Base-by-base conservation (phyloP, 1,284 basidiomycete genomes). In the Marasmius oreades region DNA sequence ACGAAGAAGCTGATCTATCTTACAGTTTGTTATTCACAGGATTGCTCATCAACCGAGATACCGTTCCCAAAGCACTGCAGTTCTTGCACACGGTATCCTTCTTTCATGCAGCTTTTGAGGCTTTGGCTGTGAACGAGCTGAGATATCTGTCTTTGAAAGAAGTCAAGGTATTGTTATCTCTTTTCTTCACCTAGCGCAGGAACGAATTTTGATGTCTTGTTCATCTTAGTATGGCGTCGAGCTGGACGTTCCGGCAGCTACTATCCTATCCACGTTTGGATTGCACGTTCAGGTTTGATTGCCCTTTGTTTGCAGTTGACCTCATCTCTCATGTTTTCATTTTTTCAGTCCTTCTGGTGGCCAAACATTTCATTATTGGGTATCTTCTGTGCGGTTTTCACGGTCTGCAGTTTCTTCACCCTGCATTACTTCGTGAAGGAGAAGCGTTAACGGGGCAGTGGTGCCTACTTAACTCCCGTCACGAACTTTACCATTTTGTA, bases 51-150 rank as follows among this genome's bases (percentile, higher is more conserved):
- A 99, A 98, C 72, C 86, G 94, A 50, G 91, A 95, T 63, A 87
- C 90, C 23, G 84, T 98, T 11, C 81, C 85, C 0, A 76, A 78
- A 0, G 79, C 77, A 37, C 76, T 96, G 50, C 85, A 83, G 57
- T 97, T 93, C 92, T 75, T 98, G 61, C 90, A 93, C 67, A 93
- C 90, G 1, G 68, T 93, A 12, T 96, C 93, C 2, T 98, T 98
- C 81, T 98, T 97, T 87, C 96, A 98, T 73, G 95, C 96, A n/a
- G 96, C 92, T 0, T 98, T 94, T 67, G 96, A 99, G 73, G 94
- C 92, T 1, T 80, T 99, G 26, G 87, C 95, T 23, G 95, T 98
- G 58, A 98, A 98, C 69, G 95, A 99, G 72, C 76, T 99, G 53
- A 79, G 95, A 48, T 97, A 95, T 70, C 76, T 98, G n/a, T 90